These are phyloP conservation scores for Cyclostephanos tholiformis DNA, from an alignment of 108 stramenopile species.

Conservation along the genomic window DNA sequence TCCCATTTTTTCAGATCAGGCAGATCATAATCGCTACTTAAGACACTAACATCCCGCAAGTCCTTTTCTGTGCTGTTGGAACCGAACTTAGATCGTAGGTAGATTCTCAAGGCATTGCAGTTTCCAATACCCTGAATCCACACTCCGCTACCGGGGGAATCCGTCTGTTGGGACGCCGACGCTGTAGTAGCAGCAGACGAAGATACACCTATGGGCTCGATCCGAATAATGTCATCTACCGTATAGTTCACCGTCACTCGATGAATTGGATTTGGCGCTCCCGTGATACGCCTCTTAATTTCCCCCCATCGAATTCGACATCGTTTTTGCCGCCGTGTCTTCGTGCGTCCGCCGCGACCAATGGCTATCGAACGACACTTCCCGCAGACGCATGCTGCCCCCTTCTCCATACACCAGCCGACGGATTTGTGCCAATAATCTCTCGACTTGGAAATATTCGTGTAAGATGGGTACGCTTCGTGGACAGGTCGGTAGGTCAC, in stretches of 20 bases:
- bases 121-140: conserved; percentile 72
- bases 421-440: conserved; percentile 43
- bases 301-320: conserved; percentile 16
- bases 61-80: conserved; percentile 4
- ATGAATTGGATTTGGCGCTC: conserved; percentile 45
- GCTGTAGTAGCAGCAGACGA: conserved; percentile 24
- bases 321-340: not conserved
- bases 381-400: conserved; percentile 12
- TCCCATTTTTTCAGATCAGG: conserved; percentile 30
- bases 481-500: conserved; percentile 76
- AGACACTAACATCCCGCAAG: not conserved
- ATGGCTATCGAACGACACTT: not conserved
- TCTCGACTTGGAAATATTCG: conserved; percentile 41
- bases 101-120: conserved; percentile 73
- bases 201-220: conserved; percentile 34
- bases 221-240: conserved; percentile 41
- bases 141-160: conserved; percentile 17
- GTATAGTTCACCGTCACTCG: conserved; percentile 46
- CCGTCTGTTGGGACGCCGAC: conserved; percentile 26
- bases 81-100: conserved; percentile 57
- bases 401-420: conserved; percentile 22
- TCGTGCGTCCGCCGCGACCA: not conserved
- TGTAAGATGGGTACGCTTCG: conserved; percentile 75
- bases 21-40: conserved; percentile 24
- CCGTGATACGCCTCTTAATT: conserved; percentile 22